Conservation (phyloP, 225 moss, liverwort and hornwort species). For the Bryoerythrophyllum caledonicum region DNA sequence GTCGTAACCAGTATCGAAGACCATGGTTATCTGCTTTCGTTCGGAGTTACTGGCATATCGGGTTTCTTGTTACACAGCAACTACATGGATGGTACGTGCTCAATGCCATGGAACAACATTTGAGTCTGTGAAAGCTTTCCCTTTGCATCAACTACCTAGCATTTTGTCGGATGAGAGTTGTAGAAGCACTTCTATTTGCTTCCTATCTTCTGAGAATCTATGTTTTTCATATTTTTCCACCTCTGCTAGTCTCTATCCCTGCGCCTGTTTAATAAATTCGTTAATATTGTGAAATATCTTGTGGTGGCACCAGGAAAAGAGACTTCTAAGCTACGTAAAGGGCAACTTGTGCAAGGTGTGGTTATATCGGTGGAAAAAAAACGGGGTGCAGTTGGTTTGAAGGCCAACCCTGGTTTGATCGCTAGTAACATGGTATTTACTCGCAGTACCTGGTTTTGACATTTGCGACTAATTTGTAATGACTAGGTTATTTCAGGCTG, state of each 20-base stretch:
- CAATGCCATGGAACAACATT: background rate
- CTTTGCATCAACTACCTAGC: background rate
- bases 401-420: slow-evolving; percentile 53
- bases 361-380: slow-evolving; percentile 82
- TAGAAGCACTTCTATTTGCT: background rate
- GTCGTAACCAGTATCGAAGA: slow-evolving; percentile 91
- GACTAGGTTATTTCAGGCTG: background rate
- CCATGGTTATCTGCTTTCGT: slow-evolving; percentile 89
- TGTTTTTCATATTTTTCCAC: background rate
- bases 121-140: background rate
- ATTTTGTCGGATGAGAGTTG: background rate
- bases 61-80: slow-evolving; percentile 80
- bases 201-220: background rate
- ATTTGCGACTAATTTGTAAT: background rate
- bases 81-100: slow-evolving; percentile 51
- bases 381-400: slow-evolving; percentile 77
- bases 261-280: background rate
- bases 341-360: slow-evolving; percentile 85
- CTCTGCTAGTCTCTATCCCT: background rate
- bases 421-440: slow-evolving; percentile 67
- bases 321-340: slow-evolving; percentile 52
- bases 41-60: slow-evolving; percentile 83
- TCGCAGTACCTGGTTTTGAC: background rate
- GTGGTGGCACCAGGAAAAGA: slow-evolving; percentile 56
- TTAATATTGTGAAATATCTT: background rate